Conservation (phyloP, 148 eudicot genomes). For the Nyssa sinensis region DNA sequence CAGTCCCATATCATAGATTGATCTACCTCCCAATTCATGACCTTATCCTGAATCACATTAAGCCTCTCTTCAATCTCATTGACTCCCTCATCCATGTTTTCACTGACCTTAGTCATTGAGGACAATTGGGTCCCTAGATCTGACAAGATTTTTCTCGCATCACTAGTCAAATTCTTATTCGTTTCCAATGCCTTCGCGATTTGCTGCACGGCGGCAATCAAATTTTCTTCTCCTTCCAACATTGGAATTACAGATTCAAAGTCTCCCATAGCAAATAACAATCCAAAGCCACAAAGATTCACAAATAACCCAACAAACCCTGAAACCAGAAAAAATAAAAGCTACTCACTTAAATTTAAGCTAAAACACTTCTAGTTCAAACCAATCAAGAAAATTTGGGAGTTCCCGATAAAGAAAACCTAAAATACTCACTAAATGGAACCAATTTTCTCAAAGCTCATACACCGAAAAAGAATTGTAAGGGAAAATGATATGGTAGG, state of each 20-base stretch:
- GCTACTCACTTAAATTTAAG: constrained; percentile 9
- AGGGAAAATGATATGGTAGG: background rate
- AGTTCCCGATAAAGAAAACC: background rate
- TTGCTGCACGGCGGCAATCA: constrained; percentile 66
- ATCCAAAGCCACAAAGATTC: background rate
- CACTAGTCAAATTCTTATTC: constrained; percentile 52
- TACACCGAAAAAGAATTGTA: background rate
- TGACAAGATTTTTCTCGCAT: constrained; percentile 58
- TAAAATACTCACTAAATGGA: background rate
- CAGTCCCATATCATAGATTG: constrained; percentile 80
- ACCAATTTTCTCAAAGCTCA: background rate
- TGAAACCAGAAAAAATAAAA: constrained; percentile 16
- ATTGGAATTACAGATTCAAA: constrained; percentile 32
- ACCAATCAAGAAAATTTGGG: constrained; percentile 1
- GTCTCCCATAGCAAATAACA: constrained; percentile 47
- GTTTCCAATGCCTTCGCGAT: constrained; percentile 59
- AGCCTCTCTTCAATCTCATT: constrained; percentile 50
- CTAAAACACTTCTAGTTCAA: background rate
- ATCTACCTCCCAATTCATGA: constrained; percentile 60
- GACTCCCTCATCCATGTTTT: constrained; percentile 28
- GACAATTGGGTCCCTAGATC: constrained; percentile 58
- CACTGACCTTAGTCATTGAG: constrained; percentile 26
- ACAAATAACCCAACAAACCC: background rate
- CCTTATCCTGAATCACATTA: constrained; percentile 41
- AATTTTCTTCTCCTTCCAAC: constrained; percentile 53